These are phyloP conservation scores for Haplosporangium sp. DNA, from an alignment of 371 early-diverging fungal species.

Conservation along the genomic window DNA sequence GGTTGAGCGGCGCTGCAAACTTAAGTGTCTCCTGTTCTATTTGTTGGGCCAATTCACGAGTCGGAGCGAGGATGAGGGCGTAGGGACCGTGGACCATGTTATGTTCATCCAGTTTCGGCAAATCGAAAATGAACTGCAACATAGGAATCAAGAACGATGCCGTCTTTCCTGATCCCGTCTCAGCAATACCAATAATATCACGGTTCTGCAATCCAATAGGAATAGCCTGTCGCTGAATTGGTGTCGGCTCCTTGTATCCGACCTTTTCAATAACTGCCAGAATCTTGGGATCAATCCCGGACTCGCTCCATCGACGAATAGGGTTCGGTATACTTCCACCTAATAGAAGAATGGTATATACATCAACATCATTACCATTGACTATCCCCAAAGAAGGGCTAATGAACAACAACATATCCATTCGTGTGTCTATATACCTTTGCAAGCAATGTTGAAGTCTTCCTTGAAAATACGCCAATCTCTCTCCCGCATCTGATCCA, in stretches of 20 bases:
- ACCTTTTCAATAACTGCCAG: conserved; percentile 76
- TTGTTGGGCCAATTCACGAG: conserved; percentile 96
- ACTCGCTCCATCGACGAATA: conserved; percentile 92
- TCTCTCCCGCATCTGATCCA: conserved; percentile 93
- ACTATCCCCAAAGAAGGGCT: no score
- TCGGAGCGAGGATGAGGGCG: conserved; percentile 95
- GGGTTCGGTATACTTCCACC: conserved; percentile 92
- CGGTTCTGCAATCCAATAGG: conserved; percentile 93
- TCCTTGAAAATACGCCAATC: conserved; percentile 99
- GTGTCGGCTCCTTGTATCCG: conserved; percentile 96
- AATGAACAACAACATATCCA: not conserved
- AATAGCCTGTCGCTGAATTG: conserved; percentile 98
- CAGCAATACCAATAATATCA: conserved; percentile 98
- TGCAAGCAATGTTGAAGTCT: conserved; percentile 95
- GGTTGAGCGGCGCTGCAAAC: conserved; percentile 85
- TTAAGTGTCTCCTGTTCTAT: conserved; percentile 92
- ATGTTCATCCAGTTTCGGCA: conserved; percentile 79
- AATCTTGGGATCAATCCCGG: conserved; percentile 74
- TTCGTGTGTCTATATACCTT: conserved; percentile 63
- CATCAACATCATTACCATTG: not conserved
- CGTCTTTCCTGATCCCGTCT: conserved; percentile 99
- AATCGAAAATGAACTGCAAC: conserved; percentile 85
- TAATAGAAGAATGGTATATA: conserved; percentile 5
- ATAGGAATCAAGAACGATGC: conserved; percentile 97
- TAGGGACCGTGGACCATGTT: conserved; percentile 90